A percentile compares a stretch with the other conserved stretches of the same genome.
phyloP scores from a whole-genome alignment of 192 early-diverging fungal species.

The Rhizoclosmatium globosum region DNA sequence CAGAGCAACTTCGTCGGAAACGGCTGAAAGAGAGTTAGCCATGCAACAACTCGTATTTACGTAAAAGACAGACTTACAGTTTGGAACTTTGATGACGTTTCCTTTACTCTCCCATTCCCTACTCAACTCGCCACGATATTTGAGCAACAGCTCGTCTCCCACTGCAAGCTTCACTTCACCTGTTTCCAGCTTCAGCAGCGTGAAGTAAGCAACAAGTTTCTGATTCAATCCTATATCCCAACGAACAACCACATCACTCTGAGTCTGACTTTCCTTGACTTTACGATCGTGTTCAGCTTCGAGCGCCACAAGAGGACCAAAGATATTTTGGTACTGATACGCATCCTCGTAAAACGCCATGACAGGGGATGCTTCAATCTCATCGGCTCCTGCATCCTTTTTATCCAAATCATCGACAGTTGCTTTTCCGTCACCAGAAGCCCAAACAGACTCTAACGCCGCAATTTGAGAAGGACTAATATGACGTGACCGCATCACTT shows the following conservation, averaged over 20 bases:
- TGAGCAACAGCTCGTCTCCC: constrained; percentile 91
- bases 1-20: constrained; percentile 94
- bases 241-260: constrained; percentile 92
- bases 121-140: constrained; percentile 87
- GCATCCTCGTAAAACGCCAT: constrained; percentile 90
- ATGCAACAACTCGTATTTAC: not conserved
- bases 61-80: constrained; percentile 67
- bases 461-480: constrained; percentile 86
- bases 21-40: constrained; percentile 50
- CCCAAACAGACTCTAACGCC: constrained; percentile 92
- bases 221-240: constrained; percentile 97
- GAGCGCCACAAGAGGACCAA: constrained; percentile 93
- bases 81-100: constrained; percentile 95
- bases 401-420: constrained; percentile 84
- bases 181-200: constrained; percentile 90
- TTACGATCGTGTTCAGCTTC: constrained; percentile 93
- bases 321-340: constrained; percentile 96
- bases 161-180: constrained; percentile 90
- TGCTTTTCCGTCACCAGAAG: constrained; percentile 67
- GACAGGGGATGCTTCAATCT: constrained; percentile 88
- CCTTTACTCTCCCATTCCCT: constrained; percentile 87
- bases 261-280: constrained; percentile 92
- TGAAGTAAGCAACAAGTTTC: constrained; percentile 92
- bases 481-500: constrained; percentile 83
- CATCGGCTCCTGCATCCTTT: constrained; percentile 59